Base-by-base conservation (phyloP, 805 yeast species). In the Hanseniaspora vineae region DNA sequence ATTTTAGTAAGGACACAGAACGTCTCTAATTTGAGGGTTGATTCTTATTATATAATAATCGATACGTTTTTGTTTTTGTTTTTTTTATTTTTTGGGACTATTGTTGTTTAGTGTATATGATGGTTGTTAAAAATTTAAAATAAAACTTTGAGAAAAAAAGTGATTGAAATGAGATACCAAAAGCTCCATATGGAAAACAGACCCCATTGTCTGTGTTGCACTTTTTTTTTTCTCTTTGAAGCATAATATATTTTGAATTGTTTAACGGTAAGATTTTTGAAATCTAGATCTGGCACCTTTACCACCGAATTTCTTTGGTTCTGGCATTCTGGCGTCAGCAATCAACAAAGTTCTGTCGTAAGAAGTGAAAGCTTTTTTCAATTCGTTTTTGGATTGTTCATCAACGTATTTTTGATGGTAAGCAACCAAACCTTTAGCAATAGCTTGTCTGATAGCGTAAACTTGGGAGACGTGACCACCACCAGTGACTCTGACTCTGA, bases 251-350 rank as follows among this genome's bases (percentile, higher is more conserved):
- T 23, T 23, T 23, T 23, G 4, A 8, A 23, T 23, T 23, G 29
- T 23, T 77, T 90, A 92, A 89, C 98, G 98, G 92, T 92, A 92
- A 73, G 98, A 92, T 76, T 92, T 92, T 83, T 92, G 98, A 97
- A 86, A 90, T 80, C 97, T 90, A 71, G 98, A 92, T 81, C 98
- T 92, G 78, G 98, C 98, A 86, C 98, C 98, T 76, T 95, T 95
- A 82, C 98, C 98, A 81, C 98, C 98, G 81, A 92, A 92, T 82
- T 92, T 92, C 97, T 92, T 92, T 83, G 98, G 98, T 81, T 92
- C 98, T 84, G 89, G 83, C 84, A 95, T 90, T 85, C 98, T 88
- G 66, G 97, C 79, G 76, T 92, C 98, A 67, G 98, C 97, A 74
- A 92, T 92, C 78, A 92, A 84, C 73, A 92, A 84, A 73, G 97